Evolutionary conservation across 176 grass and related monocot species (phyloP).

Genomic region (Rhipidocladum racemiflorum): DNA sequence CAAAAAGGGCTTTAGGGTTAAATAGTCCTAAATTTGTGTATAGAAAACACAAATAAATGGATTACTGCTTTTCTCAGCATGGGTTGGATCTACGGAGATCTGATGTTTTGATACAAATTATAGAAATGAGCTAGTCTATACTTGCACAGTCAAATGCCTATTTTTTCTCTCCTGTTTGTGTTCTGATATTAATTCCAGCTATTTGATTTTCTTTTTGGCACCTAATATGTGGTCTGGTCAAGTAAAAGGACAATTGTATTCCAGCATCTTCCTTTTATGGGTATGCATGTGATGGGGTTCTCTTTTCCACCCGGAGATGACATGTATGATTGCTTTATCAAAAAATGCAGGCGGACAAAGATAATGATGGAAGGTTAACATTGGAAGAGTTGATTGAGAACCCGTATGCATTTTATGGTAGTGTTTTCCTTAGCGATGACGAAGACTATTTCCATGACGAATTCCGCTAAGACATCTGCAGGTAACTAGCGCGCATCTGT

Average conservation of each 20-base stretch:
- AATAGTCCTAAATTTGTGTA: neutral
- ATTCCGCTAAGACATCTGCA: slow-evolving; percentile 59
- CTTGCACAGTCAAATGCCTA: neutral
- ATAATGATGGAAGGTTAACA: slow-evolving; percentile 65
- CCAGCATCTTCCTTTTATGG: slow-evolving; percentile 11
- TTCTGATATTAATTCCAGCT: neutral
- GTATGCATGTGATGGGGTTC: neutral
- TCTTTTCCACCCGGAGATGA: slow-evolving; percentile 16
- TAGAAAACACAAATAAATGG: neutral
- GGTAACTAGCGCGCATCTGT: slow-evolving; percentile 22
- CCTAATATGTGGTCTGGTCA: neutral
- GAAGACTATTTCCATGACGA: slow-evolving; percentile 79
- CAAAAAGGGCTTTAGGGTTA: neutral
- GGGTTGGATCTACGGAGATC: neutral
- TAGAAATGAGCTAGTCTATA: neutral
- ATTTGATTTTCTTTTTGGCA: slow-evolving; percentile 1
- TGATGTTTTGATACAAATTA: neutral
- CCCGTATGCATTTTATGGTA: slow-evolving; percentile 76
- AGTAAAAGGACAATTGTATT: slow-evolving; percentile 2
- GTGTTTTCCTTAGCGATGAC: slow-evolving; percentile 58
- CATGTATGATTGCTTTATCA: neutral
- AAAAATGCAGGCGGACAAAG: slow-evolving; percentile 59
- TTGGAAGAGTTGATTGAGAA: slow-evolving; percentile 75
- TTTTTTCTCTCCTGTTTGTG: slow-evolving; percentile 13
- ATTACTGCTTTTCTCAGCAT: neutral